Percentiles rank a stretch among this genome's conserved stretches.
phyloP scores from a whole-genome alignment of 2,329 filamentous ascomycete species.

The Rasamsonia emersonii region DNA sequence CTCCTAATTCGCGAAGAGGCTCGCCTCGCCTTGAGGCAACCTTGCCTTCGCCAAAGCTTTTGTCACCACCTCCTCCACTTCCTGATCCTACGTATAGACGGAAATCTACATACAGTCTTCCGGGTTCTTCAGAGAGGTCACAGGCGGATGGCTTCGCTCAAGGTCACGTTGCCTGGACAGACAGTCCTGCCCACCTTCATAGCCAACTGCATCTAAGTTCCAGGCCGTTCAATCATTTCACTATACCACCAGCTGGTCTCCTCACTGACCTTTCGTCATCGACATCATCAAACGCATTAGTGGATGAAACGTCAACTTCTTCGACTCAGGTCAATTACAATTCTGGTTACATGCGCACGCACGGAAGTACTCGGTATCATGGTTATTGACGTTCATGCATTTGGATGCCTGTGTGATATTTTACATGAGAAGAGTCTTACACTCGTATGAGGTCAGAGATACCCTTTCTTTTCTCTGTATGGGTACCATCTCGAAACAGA shows the following conservation, averaged over 20 bases:
- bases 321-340: conserved; percentile 22
- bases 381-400: conserved; percentile 17
- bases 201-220: conserved; percentile 14
- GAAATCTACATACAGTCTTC: no score
- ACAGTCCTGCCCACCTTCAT: conserved; percentile 17
- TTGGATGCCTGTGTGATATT: no score
- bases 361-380: conserved; percentile 19
- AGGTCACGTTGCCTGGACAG: conserved; percentile 21
- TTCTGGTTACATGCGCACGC: conserved; percentile 17
- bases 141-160: conserved; percentile 21
- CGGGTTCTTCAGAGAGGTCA: no score
- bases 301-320: conserved; percentile 20
- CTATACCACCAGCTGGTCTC: conserved; percentile 13
- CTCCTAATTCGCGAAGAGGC: conserved; percentile 30
- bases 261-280: conserved; percentile 20
- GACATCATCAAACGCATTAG: conserved; percentile 21
- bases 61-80: no score
- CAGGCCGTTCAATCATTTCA: conserved; percentile 15
- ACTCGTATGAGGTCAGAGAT: no score
- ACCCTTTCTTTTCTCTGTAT: no score
- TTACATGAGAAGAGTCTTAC: no score
- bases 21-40: conserved; percentile 29
- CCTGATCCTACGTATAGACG: no score
- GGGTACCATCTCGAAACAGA: no score
- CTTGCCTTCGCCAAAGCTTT: conserved; percentile 24